Percentiles rank a stretch among this genome's conserved stretches.
phyloP scores from a whole-genome alignment of 495 filamentous ascomycete genomes.

The Tuber umbilicatum region DNA sequence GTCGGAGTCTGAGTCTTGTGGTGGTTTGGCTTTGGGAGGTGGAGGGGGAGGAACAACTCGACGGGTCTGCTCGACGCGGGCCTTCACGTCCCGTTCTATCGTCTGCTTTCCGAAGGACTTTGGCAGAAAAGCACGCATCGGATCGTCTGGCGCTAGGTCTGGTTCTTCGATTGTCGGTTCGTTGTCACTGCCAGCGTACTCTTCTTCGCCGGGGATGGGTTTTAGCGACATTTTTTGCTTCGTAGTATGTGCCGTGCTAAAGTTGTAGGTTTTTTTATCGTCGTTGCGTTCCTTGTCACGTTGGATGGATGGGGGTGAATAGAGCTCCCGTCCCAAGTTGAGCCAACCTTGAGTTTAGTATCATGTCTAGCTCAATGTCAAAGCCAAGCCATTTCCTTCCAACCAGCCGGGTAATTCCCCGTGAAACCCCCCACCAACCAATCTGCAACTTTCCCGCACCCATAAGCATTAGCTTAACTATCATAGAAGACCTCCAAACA shows the following conservation, averaged over 20 bases:
- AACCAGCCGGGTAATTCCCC: not conserved
- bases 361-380: not conserved
- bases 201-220: constrained; percentile 28
- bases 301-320: not conserved
- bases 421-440: constrained; percentile 8
- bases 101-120: constrained; percentile 79
- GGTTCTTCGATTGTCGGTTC: constrained; percentile 54
- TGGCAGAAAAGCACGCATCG: constrained; percentile 74
- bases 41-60: constrained; percentile 45
- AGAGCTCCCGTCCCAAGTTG: not conserved
- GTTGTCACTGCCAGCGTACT: constrained; percentile 45
- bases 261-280: not conserved
- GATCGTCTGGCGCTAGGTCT: constrained; percentile 56
- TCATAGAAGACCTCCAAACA: not conserved
- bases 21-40: constrained; percentile 6
- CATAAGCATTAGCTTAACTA: not conserved
- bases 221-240: constrained; percentile 28
- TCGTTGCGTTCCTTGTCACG: not conserved
- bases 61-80: constrained; percentile 72
- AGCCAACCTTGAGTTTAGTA: not conserved
- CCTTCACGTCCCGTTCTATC: constrained; percentile 62
- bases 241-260: not conserved
- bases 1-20: constrained; percentile 48
- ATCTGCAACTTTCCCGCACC: not conserved
- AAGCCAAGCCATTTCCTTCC: not conserved